Percentiles rank a stretch among this genome's conserved stretches.
These are phyloP conservation scores for Microthyrium microscopicum DNA, from an alignment of 2,329 filamentous ascomycete species.

Conservation along the genomic window DNA sequence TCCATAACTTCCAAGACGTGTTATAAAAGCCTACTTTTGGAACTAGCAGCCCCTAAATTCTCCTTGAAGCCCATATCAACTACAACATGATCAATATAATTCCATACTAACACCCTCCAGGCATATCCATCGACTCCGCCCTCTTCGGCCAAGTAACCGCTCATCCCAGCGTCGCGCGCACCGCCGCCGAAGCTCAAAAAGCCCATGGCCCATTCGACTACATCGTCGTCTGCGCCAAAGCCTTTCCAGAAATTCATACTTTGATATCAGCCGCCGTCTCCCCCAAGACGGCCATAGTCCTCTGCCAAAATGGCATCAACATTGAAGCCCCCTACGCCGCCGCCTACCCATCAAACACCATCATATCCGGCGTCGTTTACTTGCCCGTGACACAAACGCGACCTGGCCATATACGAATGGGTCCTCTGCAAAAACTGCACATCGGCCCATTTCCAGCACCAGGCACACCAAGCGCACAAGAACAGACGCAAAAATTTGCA, in stretches of 20 bases:
- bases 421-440: slow-evolving; percentile 30
- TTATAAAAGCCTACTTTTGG: too few relatives aligned
- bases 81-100: too few relatives aligned
- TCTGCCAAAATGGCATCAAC: slow-evolving; percentile 45
- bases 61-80: too few relatives aligned
- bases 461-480: slow-evolving; percentile 13
- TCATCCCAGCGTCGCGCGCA: slow-evolving; percentile 19
- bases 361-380: slow-evolving; percentile 41
- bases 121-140: slow-evolving; percentile 22
- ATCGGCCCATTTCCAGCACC: slow-evolving; percentile 32
- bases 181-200: slow-evolving; percentile 21
- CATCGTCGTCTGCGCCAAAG: slow-evolving; percentile 31
- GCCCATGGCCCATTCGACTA: slow-evolving; percentile 24
- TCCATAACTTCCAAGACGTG: too few relatives aligned
- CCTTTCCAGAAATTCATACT: slow-evolving; percentile 23
- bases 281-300: slow-evolving; percentile 34
- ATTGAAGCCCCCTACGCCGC: slow-evolving; percentile 39
- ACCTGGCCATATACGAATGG: slow-evolving; percentile 30
- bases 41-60: too few relatives aligned
- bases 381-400: slow-evolving; percentile 33
- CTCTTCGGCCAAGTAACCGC: slow-evolving; percentile 21
- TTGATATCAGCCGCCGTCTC: slow-evolving; percentile 24
- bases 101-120: too few relatives aligned
- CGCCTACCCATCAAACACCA: slow-evolving; percentile 33
- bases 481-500: slow-evolving; percentile 21